Conservation (phyloP, 495 filamentous ascomycete genomes). For the Neurospora sublineolata region DNA sequence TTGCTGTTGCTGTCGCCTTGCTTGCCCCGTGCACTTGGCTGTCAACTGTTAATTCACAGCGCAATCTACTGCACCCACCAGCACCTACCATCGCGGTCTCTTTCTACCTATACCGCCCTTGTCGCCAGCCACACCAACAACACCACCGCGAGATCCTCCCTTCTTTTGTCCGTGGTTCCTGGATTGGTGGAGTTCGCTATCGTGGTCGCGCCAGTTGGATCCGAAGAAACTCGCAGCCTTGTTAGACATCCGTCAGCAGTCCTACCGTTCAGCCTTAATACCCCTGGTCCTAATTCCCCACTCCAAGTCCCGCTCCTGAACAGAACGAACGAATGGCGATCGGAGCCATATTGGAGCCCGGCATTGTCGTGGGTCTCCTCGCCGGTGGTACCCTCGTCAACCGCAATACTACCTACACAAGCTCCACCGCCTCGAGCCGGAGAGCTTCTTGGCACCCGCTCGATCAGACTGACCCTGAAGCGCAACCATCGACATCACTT, state of each 20-base stretch:
- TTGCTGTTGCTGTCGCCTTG: background rate
- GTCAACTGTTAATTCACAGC: background rate
- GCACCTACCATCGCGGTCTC: background rate
- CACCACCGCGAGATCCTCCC: background rate
- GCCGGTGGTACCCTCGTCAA: slow-evolving; percentile 23
- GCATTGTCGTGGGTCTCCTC: slow-evolving; percentile 22
- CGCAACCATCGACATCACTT: background rate
- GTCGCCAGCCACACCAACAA: background rate
- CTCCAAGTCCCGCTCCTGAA: background rate
- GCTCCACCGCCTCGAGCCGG: background rate
- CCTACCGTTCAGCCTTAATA: background rate
- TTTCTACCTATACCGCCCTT: background rate
- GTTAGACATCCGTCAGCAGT: background rate
- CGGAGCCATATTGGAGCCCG: slow-evolving; percentile 24
- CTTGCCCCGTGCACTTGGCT: background rate
- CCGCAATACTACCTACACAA: slow-evolving; percentile 13
- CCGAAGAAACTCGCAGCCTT: background rate
- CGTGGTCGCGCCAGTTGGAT: background rate
- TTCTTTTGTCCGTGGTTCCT: background rate
- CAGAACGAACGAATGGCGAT: slow-evolving; percentile 16
- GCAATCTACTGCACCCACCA: background rate
- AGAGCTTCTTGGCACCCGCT: background rate
- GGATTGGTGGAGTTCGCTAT: background rate
- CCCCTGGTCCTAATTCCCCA: background rate
- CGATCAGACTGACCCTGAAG: slow-evolving; percentile 10